These are phyloP conservation scores for Tricholoma matsutake DNA, from an alignment of 768 basidiomycete species.

Conservation along the genomic window DNA sequence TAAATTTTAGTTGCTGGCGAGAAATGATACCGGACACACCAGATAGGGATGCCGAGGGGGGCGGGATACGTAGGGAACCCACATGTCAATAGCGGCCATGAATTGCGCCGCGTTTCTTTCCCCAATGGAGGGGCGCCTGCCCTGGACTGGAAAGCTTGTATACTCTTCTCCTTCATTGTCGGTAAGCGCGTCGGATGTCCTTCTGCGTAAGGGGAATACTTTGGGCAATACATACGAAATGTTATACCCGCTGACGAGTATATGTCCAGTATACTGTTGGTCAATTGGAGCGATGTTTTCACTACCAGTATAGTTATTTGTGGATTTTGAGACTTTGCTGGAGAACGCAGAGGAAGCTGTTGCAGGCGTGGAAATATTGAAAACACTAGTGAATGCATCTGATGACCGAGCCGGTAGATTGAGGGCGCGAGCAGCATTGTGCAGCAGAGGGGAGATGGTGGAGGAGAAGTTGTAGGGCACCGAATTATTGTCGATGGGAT, in stretches of 20 bases:
- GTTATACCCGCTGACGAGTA: slow-evolving; percentile 73
- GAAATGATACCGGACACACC: slow-evolving; percentile 36
- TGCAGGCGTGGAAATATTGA: slow-evolving; percentile 39
- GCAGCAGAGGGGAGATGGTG: slow-evolving; percentile 55
- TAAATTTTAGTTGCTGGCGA: slow-evolving; percentile 1
- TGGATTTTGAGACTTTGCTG: slow-evolving; percentile 34
- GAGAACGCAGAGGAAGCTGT: slow-evolving; percentile 27
- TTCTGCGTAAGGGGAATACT: slow-evolving; percentile 43
- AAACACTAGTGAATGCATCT: slow-evolving; percentile 59
- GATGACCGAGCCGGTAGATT: slow-evolving; percentile 59
- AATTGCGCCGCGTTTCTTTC: slow-evolving; percentile 65
- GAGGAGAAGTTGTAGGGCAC: slow-evolving; percentile 76
- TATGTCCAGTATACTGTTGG: slow-evolving; percentile 66
- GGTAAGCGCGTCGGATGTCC: slow-evolving; percentile 8
- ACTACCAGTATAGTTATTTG: slow-evolving; percentile 25
- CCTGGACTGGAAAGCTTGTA: slow-evolving; percentile 26
- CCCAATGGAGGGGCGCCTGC: slow-evolving; percentile 53
- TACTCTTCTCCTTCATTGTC: slow-evolving; percentile 29
- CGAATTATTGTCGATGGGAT: slow-evolving; percentile 70
- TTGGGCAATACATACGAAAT: slow-evolving; percentile 76
- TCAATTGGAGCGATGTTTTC: slow-evolving; percentile 49
- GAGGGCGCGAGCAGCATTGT: slow-evolving; percentile 66
- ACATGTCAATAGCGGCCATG: slow-evolving; percentile 79
- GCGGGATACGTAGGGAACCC: slow-evolving; percentile 62
- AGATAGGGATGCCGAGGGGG: slow-evolving; percentile 77